Evolutionary conservation across 768 basidiomycete genomes (phyloP), one percentile per base, ranked within the genome.

Genomic region (Gloeopeniophorella convolvens): DNA sequence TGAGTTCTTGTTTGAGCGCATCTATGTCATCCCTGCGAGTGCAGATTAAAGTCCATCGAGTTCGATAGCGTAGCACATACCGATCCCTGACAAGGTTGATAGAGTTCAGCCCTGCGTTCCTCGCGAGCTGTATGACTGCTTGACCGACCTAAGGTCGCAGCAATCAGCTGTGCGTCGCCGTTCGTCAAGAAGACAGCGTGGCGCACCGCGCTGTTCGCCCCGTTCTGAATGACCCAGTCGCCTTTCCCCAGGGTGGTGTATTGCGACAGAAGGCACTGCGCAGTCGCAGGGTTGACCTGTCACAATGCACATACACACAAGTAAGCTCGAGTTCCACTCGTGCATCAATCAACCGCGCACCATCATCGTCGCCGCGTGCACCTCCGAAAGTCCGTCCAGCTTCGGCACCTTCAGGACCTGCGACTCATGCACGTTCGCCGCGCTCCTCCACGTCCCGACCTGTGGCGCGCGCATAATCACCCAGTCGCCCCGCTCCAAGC

Each of bases 151-250:
- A 43, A 24, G 41, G 16, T 42, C 4, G 48, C 1, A 36, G 13
- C 31, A 26, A 31, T 20, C 16, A 23, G 33, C 15, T 26, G 49
- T 46, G 36, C 47, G 30, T 12, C 7, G 55, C 33, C 33, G 16
- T 11, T 7, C 36, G 18, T 12, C 27, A 28, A n/a, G 34, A 27
- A 41, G 13, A n/a, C 44, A 28, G 9, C 45, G 20, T 44, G 13
- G 67, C 81, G 41, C 50, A 89, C 89, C 16, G 86, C 85, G 57
- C 85, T 85, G 59, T 93, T 93, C 16, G 82, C 83, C 23, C 88
- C 90, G 54, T 92, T 93, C 65, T 93, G 90, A 10, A 93, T 63
- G 13, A 94, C 72, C 83, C 83, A 92, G 40, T 89, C 85, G 3
- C 83, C 89, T 41, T 74, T 70, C 43, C 77, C 55, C 35, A 91